Evolutionary conservation across 2,329 filamentous ascomycete species (phyloP).

Genomic region (Lachnum nothofagi): DNA sequence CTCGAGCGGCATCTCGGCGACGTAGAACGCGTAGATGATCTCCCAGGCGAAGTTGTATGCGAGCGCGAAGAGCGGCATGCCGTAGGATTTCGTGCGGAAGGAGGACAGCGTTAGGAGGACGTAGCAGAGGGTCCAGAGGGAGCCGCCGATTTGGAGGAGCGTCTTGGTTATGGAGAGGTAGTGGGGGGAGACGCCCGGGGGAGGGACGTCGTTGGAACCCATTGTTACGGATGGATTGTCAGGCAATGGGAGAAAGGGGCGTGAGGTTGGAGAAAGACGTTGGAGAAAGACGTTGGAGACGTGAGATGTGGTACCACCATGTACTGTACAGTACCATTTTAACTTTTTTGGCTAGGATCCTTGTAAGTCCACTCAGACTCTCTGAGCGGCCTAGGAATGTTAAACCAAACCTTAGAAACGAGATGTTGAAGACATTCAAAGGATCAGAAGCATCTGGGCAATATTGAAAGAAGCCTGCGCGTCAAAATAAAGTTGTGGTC

Average conservation of each 20-base stretch:
- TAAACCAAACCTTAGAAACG: too few species aligned
- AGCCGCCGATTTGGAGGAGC: conserved; percentile 22
- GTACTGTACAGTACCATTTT: not conserved
- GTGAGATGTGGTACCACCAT: too few species aligned
- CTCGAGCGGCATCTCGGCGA: conserved; percentile 42
- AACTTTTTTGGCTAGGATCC: too few species aligned
- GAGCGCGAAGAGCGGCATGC: conserved; percentile 46
- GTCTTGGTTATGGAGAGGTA: conserved; percentile 12
- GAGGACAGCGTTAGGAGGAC: conserved; percentile 44
- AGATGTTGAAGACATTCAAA: too few species aligned
- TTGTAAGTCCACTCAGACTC: not conserved
- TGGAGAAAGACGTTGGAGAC: too few species aligned
- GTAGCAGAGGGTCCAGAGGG: conserved; percentile 34
- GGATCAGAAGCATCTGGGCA: too few species aligned
- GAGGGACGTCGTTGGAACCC: conserved; percentile 24
- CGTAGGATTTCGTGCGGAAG: conserved; percentile 43
- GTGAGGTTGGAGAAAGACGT: not conserved
- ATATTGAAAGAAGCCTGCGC: too few species aligned
- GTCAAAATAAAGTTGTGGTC: too few species aligned
- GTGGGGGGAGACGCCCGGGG: conserved; percentile 16
- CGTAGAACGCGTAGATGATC: conserved; percentile 44
- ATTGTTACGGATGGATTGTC: conserved; percentile 14
- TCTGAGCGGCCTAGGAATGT: too few species aligned
- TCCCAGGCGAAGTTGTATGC: conserved; percentile 50
- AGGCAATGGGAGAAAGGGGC: not conserved